A percentile compares a stretch with the other conserved stretches of the same genome.
Evolutionary conservation across 2,329 filamentous ascomycete genomes (phyloP).

Genomic region (Orbilia javanica): DNA sequence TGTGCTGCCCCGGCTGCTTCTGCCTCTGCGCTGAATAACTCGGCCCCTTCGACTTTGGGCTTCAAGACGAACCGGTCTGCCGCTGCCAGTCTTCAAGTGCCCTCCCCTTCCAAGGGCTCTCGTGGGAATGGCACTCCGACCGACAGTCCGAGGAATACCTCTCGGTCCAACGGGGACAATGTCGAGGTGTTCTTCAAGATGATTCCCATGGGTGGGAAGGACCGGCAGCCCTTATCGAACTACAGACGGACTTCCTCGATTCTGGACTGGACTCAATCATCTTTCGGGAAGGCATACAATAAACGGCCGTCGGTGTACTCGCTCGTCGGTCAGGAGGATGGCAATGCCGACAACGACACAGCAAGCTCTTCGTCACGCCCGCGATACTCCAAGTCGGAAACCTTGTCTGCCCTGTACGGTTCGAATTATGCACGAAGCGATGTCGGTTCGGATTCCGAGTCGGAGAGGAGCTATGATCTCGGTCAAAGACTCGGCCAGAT

Average conservation of each 20-base stretch:
- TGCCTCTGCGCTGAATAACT: not conserved
- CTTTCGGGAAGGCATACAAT: constrained; percentile 29
- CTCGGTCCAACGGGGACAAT: constrained; percentile 38
- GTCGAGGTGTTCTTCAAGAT: constrained; percentile 58
- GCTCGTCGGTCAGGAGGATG: constrained; percentile 42
- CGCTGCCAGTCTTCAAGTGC: constrained; percentile 22
- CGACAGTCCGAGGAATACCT: constrained; percentile 27
- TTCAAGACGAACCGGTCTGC: constrained; percentile 19
- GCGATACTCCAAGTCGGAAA: constrained; percentile 51
- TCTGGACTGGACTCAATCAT: constrained; percentile 50
- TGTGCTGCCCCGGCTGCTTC: constrained; percentile 31
- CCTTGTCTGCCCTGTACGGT: constrained; percentile 24
- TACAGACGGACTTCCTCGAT: constrained; percentile 42
- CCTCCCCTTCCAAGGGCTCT: constrained; percentile 14
- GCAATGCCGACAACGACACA: constrained; percentile 16
- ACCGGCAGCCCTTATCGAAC: constrained; percentile 41
- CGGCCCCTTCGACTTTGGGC: not conserved
- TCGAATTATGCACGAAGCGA: constrained; percentile 45
- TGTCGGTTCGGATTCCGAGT: constrained; percentile 45
- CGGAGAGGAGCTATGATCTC: constrained; percentile 39
- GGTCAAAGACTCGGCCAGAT: constrained; percentile 47
- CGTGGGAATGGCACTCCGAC: constrained; percentile 9
- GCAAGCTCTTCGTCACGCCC: constrained; percentile 26
- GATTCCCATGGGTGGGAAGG: constrained; percentile 53
- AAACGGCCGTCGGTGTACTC: constrained; percentile 45